Base-by-base conservation (phyloP, 225 moss, liverwort and hornwort species). In the Takakia lepidozioides region DNA sequence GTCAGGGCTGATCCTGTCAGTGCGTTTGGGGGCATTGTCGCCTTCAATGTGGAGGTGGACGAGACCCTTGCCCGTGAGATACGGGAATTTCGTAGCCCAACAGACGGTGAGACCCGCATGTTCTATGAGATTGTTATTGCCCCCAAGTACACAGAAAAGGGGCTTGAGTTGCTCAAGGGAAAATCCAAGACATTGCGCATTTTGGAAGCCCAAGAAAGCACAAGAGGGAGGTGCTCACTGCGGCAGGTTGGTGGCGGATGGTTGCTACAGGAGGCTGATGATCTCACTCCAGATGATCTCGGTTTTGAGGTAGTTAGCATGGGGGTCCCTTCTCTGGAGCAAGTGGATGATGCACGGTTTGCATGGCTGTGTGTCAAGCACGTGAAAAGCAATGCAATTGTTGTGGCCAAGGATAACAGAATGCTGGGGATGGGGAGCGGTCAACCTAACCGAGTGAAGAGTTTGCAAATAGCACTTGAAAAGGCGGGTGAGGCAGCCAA, bases 371-470 rank as follows among this genome's bases (percentile, higher is more conserved):
- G 91, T 54, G 85, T 85, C 72, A 98, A 98, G 72, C 98, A 98
- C 48, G 98, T 98, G 28, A 98, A 98, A 60, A 98, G 91, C 74
- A 98, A 98, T 57, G 98, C 98, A 21, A 98, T 98, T 46, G 87
- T 91, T 35, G 68, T 85, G 25, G 87, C 98, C 1, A 98, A 98
- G 91, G 78, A 91, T 36, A 83, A 82, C 9, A 81, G 83, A 56
- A 90, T 98, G 98, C 61, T 91, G 61, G 98, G 95, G 5, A 98
- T 98, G 98, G 91, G 87, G 35, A 98, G 98, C 58, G 98, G 98
- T n/a, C 98, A 98, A 65, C 91, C 91, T 0, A 98, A 98, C 57
- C 77, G 91, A 30, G 87, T 91, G 1, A 98, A 91, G 54, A 98
- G 91, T 65, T 71, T 91, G 57, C 75, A 83, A 58, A 98, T 98